Base-by-base conservation (phyloP, 163 green algal genomes). In the Volvox carteri region DNA sequence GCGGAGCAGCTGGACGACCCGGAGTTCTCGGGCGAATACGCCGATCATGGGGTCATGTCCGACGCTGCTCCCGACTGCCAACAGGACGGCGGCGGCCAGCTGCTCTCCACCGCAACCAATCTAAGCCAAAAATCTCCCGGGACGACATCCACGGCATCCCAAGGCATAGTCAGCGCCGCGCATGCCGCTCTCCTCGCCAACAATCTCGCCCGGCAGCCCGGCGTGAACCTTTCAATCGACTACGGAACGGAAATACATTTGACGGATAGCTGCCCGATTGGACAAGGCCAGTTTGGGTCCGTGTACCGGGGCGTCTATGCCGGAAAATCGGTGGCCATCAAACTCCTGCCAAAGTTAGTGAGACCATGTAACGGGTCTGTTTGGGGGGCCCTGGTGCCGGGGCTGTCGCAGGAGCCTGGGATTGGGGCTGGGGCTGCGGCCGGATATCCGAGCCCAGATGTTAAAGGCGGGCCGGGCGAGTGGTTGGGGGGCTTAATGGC, bases 241-340 rank as follows among this genome's bases (percentile, higher is more conserved):
- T 88, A 88, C 65, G 46, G 14, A 4, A 19, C 65, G n/a, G 81
- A 80, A 50, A 76, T 84, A 1, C 37, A 74, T 12, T 39, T 89
- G 0, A 83, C 39, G 23, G 84, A 89, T 39, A 74, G 30, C 46
- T 60, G 68, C 11, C 84, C 84, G 14, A 83, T 89, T 16, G 84
- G 84, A 3, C 52, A 76, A 37, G 84, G 84, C 4, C 70, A 83
- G 39, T 89, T 89, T 48, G 84, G 84, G 23, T 84, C 70, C 19
- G 85, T 90, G 58, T 90, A 89, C 73, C 30, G 28, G n/a, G 85
- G 78, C 4, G 4, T 87, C 16, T 90, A 92, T 78, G 30, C 19
- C 35, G 78, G 41, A 0, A 58, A 79, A 14, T 56, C 52, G 1
- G 85, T 91, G 6, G 86, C 90, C n/a, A 77, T 91, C 46, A 93